Conservation (phyloP, 306 rosid species). For the Fragaria iinumae region DNA sequence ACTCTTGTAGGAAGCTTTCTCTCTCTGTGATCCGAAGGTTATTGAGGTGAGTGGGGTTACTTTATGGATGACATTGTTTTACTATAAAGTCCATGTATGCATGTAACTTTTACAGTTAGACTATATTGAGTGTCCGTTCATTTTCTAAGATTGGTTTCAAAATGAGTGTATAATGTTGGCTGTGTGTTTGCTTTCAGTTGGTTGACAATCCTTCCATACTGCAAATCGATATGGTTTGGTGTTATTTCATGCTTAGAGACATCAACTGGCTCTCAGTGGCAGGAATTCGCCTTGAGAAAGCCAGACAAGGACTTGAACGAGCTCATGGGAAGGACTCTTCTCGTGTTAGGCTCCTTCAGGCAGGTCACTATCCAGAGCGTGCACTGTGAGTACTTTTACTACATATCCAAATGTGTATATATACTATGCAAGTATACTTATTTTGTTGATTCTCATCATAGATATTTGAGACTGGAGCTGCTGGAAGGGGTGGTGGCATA, state of each 20-base stretch:
- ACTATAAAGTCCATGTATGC: not conserved
- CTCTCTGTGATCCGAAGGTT: slow-evolving; percentile 75
- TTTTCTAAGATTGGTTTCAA: not conserved
- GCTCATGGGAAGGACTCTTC: slow-evolving; percentile 80
- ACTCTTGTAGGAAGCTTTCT: slow-evolving; percentile 73
- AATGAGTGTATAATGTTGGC: slow-evolving; percentile 16
- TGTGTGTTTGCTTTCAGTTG: slow-evolving; percentile 47
- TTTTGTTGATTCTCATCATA: slow-evolving; percentile 24
- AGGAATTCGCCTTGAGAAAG: slow-evolving; percentile 70
- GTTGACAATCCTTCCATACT: slow-evolving; percentile 88
- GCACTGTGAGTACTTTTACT: slow-evolving; percentile 64
- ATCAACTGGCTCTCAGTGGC: slow-evolving; percentile 83
- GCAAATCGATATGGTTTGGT: slow-evolving; percentile 98
- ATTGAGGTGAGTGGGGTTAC: slow-evolving; percentile 63
- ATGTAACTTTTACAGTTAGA: slow-evolving; percentile 7
- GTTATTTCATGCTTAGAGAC: slow-evolving; percentile 95
- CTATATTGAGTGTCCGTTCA: not conserved
- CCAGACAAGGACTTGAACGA: slow-evolving; percentile 72
- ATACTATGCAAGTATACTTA: not conserved
- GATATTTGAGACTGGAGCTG: slow-evolving; percentile 84
- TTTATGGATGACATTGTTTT: slow-evolving; percentile 13
- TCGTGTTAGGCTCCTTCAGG: slow-evolving; percentile 75
- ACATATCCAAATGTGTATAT: not conserved
- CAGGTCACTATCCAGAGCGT: slow-evolving; percentile 77
- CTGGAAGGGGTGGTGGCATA: slow-evolving; percentile 94